phyloP scores from a whole-genome alignment of 495 filamentous ascomycete genomes.

The Polyplosphaeria fusca region DNA sequence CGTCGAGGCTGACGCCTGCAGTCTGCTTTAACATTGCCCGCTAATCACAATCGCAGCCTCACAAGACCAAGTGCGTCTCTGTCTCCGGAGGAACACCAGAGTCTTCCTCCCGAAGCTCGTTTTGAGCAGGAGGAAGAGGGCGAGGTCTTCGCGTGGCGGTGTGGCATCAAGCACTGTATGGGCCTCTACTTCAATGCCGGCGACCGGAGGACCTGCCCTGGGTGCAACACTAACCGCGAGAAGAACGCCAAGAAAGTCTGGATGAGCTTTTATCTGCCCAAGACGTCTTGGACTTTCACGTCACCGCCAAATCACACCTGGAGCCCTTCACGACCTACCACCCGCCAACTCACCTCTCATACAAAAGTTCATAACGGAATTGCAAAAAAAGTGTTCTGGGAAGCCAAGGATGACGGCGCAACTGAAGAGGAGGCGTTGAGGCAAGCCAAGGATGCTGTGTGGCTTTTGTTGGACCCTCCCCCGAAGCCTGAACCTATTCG shows the following conservation, averaged over 20 bases:
- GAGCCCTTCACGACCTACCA: constrained; percentile 4
- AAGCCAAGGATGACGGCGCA: background rate
- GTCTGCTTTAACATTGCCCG: too few species aligned
- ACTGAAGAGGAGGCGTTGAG: background rate
- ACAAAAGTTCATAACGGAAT: constrained; percentile 4
- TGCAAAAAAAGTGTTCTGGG: constrained; percentile 14
- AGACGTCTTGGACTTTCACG: background rate
- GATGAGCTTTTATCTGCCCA: constrained; percentile 25
- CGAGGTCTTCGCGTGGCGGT: constrained; percentile 16
- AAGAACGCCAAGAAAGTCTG: background rate
- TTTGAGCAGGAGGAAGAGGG: constrained; percentile 1
- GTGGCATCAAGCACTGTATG: constrained; percentile 14
- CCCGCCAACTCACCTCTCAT: background rate
- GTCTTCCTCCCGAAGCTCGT: constrained; percentile 5
- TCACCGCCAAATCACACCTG: constrained; percentile 6
- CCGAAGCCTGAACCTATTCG: background rate
- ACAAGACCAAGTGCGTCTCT: too few species aligned
- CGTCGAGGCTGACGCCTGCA: too few species aligned
- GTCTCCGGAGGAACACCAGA: too few species aligned
- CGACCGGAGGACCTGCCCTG: constrained; percentile 10
- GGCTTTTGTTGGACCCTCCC: constrained; percentile 5
- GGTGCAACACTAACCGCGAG: constrained; percentile 6
- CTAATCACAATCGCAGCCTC: too few species aligned
- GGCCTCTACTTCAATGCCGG: constrained; percentile 24
- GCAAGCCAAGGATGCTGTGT: background rate